phyloP scores from a whole-genome alignment of 1,284 basidiomycete genomes.

The Ustilago bromivora region DNA sequence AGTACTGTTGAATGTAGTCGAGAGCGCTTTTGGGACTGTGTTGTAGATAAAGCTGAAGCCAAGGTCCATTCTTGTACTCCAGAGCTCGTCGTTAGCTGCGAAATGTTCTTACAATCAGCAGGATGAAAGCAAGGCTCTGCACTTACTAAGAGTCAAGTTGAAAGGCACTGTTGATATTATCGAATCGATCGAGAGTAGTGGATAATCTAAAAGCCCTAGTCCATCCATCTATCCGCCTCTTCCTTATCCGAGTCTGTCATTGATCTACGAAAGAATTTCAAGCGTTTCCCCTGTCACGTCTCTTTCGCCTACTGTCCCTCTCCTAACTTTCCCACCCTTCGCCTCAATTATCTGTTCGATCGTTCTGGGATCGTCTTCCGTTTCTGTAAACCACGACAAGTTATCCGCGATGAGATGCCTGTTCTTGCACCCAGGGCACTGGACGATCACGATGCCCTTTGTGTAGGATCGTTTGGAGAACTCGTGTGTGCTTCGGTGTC shows the following conservation, averaged over 20 bases:
- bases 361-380: conserved; percentile 59
- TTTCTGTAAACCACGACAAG: conserved; percentile 66
- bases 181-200: background rate
- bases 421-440: conserved; percentile 91
- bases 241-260: background rate
- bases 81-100: background rate
- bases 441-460: conserved; percentile 87
- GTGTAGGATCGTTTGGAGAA: conserved; percentile 87
- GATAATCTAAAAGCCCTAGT: background rate
- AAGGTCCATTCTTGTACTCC: background rate
- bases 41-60: background rate
- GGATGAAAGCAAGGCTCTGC: background rate
- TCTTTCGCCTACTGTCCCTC: conserved; percentile 54
- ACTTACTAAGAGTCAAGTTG: too few relatives aligned
- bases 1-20: background rate
- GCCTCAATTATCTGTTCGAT: conserved; percentile 67
- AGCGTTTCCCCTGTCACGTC: conserved; percentile 63
- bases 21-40: background rate
- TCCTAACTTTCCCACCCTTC: conserved; percentile 60
- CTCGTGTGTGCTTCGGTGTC: conserved; percentile 85
- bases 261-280: conserved; percentile 53
- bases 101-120: background rate
- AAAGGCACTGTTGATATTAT: background rate
- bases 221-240: background rate
- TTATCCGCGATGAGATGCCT: conserved; percentile 72